phyloP scores from a whole-genome alignment of 1,139 yeast species.

The Kodamaea ohmeri region DNA sequence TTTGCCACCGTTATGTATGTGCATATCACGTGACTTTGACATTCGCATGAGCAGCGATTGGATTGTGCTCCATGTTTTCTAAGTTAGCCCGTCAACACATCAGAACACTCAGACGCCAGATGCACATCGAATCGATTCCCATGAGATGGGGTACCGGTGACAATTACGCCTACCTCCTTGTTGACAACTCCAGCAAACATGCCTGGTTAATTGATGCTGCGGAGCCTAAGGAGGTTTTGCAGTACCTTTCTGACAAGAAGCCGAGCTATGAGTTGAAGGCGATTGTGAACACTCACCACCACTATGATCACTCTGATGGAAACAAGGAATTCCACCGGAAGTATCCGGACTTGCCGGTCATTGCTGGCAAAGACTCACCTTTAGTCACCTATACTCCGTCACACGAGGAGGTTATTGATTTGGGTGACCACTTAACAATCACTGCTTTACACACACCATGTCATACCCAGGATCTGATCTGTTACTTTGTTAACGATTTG shows the following conservation, averaged over 20 bases:
- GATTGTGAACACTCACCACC: slow-evolving; percentile 94
- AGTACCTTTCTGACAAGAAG: slow-evolving; percentile 25
- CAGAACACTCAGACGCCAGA: slow-evolving; percentile 34
- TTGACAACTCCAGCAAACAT: slow-evolving; percentile 62
- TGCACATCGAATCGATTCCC: slow-evolving; percentile 80
- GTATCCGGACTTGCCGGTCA: slow-evolving; percentile 62
- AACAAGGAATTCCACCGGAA: slow-evolving; percentile 47
- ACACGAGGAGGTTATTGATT: slow-evolving; percentile 55
- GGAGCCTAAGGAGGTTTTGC: slow-evolving; percentile 57
- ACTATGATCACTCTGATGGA: slow-evolving; percentile 92
- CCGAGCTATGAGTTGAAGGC: slow-evolving; percentile 51
- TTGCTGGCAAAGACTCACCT: slow-evolving; percentile 83
- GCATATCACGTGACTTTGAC: slow-evolving; percentile 1
- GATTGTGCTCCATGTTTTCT: slow-evolving; percentile 1
- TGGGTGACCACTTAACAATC: slow-evolving; percentile 65
- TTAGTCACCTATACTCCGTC: slow-evolving; percentile 65
- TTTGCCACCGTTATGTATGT: too few species aligned
- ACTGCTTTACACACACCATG: slow-evolving; percentile 94
- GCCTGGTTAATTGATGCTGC: slow-evolving; percentile 95
- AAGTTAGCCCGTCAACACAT: slow-evolving; percentile 1
- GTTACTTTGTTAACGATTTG: slow-evolving; percentile 71
- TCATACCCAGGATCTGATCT: slow-evolving; percentile 93
- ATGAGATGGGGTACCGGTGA: slow-evolving; percentile 97
- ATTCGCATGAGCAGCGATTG: neutral
- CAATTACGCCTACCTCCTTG: slow-evolving; percentile 79